Percentiles rank a stretch among this genome's conserved stretches.
Evolutionary conservation across 148 eudicot species (phyloP).

Genomic region (Rhododendron ferrugineum): DNA sequence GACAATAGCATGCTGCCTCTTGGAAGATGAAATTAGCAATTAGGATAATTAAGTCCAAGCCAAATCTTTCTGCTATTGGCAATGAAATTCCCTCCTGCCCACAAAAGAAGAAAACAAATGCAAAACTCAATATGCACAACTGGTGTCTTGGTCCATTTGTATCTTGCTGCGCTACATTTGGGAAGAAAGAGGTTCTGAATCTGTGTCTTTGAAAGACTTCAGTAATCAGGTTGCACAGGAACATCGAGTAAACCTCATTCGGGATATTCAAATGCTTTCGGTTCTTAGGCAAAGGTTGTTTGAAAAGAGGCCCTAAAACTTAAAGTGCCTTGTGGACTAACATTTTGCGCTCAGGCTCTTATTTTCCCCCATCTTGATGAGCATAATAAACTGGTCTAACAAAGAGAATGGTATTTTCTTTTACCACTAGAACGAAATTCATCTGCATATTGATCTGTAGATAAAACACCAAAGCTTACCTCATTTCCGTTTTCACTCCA

Average conservation of each 20-base stretch:
- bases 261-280: not conserved
- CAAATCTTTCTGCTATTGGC: not conserved
- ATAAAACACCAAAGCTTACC: slow-evolving; percentile 19
- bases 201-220: not conserved
- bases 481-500: slow-evolving; percentile 14
- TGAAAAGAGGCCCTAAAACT: not conserved
- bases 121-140: not conserved
- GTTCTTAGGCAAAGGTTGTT: not conserved
- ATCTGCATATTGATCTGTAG: not conserved
- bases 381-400: not conserved
- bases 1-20: not conserved
- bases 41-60: not conserved
- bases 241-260: not conserved
- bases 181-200: not conserved
- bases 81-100: not conserved
- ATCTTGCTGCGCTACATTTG: not conserved
- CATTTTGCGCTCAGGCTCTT: not conserved
- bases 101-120: not conserved
- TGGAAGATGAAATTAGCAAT: not conserved
- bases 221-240: not conserved
- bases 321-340: not conserved
- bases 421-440: not conserved
- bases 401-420: no score
- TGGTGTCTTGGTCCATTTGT: not conserved
- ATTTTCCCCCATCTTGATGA: not conserved